Conservation (phyloP, 176 grass and related monocot genomes). For the Musa beccarii region DNA sequence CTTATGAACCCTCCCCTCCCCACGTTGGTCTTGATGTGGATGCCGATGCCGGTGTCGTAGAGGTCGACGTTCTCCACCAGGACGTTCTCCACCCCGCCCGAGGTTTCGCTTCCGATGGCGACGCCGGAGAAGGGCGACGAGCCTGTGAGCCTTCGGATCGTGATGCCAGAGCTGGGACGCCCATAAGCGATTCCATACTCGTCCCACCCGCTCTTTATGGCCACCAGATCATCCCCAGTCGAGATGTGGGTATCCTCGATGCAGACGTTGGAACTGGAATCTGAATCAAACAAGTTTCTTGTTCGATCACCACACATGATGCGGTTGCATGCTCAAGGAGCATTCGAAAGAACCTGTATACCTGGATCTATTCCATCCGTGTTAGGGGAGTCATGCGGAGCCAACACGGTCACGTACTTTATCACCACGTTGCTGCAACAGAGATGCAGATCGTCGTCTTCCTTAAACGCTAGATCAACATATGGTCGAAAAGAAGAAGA, state of each 20-base stretch:
- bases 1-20: constrained; percentile 7
- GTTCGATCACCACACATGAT: neutral
- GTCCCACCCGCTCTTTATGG: constrained; percentile 20
- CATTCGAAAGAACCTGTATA: neutral
- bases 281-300: neutral
- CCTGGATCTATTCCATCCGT: constrained; percentile 97
- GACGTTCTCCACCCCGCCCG: neutral
- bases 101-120: constrained; percentile 10
- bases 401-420: constrained; percentile 55
- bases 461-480: neutral
- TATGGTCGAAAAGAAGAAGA: neutral
- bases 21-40: neutral
- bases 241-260: constrained; percentile 20
- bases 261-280: constrained; percentile 10
- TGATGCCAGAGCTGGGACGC: constrained; percentile 7
- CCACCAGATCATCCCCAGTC: constrained; percentile 16
- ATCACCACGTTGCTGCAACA: constrained; percentile 73
- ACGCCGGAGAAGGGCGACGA: constrained; percentile 6
- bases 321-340: neutral
- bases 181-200: constrained; percentile 12
- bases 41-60: neutral
- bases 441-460: neutral
- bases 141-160: neutral
- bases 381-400: constrained; percentile 73
- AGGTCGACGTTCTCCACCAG: neutral